Percentiles rank a stretch among this genome's conserved stretches.
Evolutionary conservation across 108 stramenopile species (phyloP).

Genomic region (Pseudonitzschia multistriata): DNA sequence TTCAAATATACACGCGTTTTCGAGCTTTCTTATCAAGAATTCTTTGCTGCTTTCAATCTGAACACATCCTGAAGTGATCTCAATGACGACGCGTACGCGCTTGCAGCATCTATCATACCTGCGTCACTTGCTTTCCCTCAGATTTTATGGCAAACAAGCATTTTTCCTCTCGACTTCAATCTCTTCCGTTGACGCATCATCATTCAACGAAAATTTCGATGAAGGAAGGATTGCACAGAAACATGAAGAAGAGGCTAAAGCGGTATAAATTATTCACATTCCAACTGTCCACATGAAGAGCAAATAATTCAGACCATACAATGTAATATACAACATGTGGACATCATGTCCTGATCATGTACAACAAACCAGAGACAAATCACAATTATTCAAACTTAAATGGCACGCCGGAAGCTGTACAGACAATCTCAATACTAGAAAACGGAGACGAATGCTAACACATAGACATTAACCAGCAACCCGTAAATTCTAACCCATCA

Average conservation of each 20-base stretch:
- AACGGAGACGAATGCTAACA: slow-evolving; percentile 7
- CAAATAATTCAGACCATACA: not conserved
- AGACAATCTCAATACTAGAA: not conserved
- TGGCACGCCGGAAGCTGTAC: not conserved
- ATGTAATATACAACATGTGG: not conserved
- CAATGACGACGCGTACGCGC: not conserved
- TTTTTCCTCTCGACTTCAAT: not conserved
- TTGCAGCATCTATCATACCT: not conserved
- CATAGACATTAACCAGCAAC: slow-evolving; percentile 6
- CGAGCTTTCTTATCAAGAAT: not conserved
- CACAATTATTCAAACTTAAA: not conserved
- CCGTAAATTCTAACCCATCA: too few species aligned
- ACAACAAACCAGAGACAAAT: not conserved
- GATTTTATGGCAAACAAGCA: too few species aligned
- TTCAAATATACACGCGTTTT: too few species aligned
- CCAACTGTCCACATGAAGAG: too few species aligned
- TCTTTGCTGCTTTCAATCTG: not conserved
- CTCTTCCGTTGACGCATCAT: not conserved
- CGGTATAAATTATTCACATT: too few species aligned
- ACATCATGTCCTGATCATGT: not conserved
- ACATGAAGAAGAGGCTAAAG: too few species aligned
- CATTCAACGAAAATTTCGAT: not conserved
- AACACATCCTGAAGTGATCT: not conserved
- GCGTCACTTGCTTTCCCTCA: too few species aligned
- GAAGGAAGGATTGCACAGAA: not conserved